Evolutionary conservation across 1,139 yeast genomes (phyloP).

Genomic region (Nakaseomyces nivariensis): DNA sequence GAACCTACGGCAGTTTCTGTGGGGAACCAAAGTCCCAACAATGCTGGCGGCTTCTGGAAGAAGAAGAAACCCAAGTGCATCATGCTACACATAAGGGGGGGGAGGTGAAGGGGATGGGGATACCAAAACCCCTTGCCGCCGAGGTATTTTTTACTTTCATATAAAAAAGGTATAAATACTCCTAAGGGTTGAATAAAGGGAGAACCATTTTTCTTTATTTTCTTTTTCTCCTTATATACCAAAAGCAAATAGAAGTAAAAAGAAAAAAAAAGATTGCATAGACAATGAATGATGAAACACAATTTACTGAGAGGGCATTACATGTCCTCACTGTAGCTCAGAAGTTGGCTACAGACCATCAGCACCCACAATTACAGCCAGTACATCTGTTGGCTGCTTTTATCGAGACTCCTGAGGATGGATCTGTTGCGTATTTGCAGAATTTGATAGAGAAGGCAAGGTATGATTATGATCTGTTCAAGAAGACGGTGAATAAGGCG

Average conservation of each 20-base stretch:
- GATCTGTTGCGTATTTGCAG: constrained; percentile 53
- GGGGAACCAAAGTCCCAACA: neutral
- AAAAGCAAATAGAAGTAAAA: neutral
- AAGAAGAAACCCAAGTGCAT: neutral
- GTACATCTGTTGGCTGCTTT: constrained; percentile 87
- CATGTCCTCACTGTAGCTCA: constrained; percentile 70
- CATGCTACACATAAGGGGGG: neutral
- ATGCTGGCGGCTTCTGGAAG: neutral
- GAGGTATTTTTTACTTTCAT: neutral
- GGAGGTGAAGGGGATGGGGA: neutral
- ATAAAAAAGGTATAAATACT: neutral
- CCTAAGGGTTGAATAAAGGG: too few species aligned
- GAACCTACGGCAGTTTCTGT: neutral
- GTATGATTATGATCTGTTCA: constrained; percentile 76
- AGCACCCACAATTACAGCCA: constrained; percentile 76
- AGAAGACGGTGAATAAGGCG: constrained; percentile 68
- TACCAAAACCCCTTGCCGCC: neutral
- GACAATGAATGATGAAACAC: constrained; percentile 46
- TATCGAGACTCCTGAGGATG: constrained; percentile 67
- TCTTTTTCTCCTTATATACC: neutral
- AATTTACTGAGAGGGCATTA: constrained; percentile 89
- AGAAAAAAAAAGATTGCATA: neutral
- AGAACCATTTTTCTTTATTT: neutral
- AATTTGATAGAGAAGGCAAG: constrained; percentile 83
- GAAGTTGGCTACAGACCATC: constrained; percentile 72